A percentile compares a stretch with the other conserved stretches of the same genome.
Evolutionary conservation across 495 filamentous ascomycete genomes (phyloP).

Genomic region (Xanthoparmelia taractica): DNA sequence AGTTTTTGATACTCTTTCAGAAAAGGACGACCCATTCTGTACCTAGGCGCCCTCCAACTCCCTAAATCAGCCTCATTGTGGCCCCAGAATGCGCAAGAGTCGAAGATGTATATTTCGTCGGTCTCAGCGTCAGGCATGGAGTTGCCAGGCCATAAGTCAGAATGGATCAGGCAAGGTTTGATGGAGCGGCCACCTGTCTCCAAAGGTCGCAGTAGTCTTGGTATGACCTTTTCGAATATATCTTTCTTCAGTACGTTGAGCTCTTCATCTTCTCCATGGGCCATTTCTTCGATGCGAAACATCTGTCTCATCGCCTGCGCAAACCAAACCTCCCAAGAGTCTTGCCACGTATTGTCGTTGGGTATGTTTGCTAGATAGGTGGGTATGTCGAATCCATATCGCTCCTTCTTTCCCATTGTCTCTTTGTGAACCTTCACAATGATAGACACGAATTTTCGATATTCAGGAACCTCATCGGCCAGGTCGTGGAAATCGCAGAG

Average conservation of each 20-base stretch:
- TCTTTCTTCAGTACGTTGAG: slow-evolving; percentile 17
- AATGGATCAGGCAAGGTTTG: slow-evolving; percentile 40
- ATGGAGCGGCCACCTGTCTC: slow-evolving; percentile 29
- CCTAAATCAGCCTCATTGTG: slow-evolving; percentile 40
- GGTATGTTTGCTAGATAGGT: slow-evolving; percentile 35
- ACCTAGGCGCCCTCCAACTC: slow-evolving; percentile 21
- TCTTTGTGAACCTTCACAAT: background rate
- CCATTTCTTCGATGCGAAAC: slow-evolving; percentile 21
- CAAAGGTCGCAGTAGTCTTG: slow-evolving; percentile 28
- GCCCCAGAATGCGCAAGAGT: slow-evolving; percentile 42
- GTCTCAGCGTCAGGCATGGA: slow-evolving; percentile 31
- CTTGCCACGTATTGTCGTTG: slow-evolving; percentile 30
- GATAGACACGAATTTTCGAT: background rate
- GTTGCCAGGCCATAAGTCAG: slow-evolving; percentile 45
- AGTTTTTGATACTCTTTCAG: slow-evolving; percentile 16
- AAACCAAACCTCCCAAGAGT: slow-evolving; percentile 39
- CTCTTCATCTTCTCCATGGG: slow-evolving; percentile 24
- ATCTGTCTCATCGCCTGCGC: slow-evolving; percentile 21
- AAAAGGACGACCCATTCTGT: slow-evolving; percentile 16
- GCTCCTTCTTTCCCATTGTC: slow-evolving; percentile 28
- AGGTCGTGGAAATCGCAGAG: slow-evolving; percentile 30
- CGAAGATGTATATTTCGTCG: slow-evolving; percentile 36
- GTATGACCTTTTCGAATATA: slow-evolving; percentile 29
- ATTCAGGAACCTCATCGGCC: background rate
- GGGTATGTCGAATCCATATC: slow-evolving; percentile 39